Evolutionary conservation across 2,329 filamentous ascomycete species (phyloP).

Genomic region (Fonsecaea erecta): DNA sequence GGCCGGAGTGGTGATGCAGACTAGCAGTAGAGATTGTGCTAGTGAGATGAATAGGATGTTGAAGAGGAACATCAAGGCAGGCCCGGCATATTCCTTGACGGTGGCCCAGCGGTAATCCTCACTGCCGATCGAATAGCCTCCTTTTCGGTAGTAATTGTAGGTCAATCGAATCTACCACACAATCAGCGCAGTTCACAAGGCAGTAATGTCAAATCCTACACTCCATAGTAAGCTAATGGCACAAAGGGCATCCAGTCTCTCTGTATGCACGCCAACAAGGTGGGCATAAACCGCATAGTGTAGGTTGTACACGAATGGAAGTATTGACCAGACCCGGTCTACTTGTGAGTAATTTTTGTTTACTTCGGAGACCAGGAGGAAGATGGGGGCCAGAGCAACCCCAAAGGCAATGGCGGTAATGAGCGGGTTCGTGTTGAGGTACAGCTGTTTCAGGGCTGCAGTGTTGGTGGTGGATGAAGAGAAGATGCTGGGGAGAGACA

Average conservation of each 20-base stretch:
- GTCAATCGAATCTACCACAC: constrained; percentile 73
- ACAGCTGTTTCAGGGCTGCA: constrained; percentile 70
- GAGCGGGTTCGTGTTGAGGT: constrained; percentile 83
- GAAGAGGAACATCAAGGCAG: constrained; percentile 75
- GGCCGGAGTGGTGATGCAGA: constrained; percentile 75
- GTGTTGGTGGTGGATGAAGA: constrained; percentile 64
- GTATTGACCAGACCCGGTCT: constrained; percentile 86
- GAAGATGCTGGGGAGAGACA: constrained; percentile 69
- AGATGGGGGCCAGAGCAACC: constrained; percentile 70
- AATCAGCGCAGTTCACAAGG: constrained; percentile 10
- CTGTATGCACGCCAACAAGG: constrained; percentile 70
- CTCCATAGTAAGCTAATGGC: constrained; percentile 77
- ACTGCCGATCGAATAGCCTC: constrained; percentile 83
- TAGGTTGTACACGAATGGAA: constrained; percentile 83
- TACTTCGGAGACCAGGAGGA: constrained; percentile 77
- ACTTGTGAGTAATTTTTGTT: constrained; percentile 98
- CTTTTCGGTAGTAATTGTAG: constrained; percentile 96
- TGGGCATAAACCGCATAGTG: constrained; percentile 87
- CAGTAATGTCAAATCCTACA: constrained; percentile 55
- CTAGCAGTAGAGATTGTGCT: constrained; percentile 80
- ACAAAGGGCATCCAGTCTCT: constrained; percentile 73
- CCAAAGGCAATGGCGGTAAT: constrained; percentile 75
- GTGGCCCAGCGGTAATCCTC: constrained; percentile 95
- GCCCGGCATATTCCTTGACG: constrained; percentile 68
- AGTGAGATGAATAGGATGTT: constrained; percentile 90